Evolutionary conservation across 2,329 filamentous ascomycete genomes (phyloP), one percentile per base, ranked within the genome.

Genomic region (Ophiostoma australiae): DNA sequence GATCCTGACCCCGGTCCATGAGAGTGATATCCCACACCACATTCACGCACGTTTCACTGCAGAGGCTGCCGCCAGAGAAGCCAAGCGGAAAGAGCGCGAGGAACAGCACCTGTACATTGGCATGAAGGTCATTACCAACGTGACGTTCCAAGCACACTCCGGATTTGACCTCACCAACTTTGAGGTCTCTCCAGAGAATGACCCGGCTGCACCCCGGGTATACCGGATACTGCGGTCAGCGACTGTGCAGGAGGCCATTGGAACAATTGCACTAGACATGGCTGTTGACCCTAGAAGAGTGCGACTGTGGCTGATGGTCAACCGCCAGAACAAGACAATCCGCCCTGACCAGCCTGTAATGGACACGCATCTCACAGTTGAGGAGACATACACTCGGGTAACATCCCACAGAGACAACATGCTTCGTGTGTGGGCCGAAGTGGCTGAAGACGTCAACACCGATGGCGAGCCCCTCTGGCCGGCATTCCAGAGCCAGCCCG

Each of bases 241-340:
- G 75, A 91, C 89, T 0, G 86, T 98, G 74, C 83, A 88, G 67
- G 91, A 97, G 8, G 89, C 98, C 73, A 87, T 90, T 5, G 82
- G 84, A 35, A 85, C 85, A 31, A 85, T 98, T 72, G 93, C 91
- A 0, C 81, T 87, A 55, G 91, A 97, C 71, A 84, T 91, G 68
- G 85, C 83, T 0, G 80, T 91, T 68, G 89, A 94, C 65, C 84
- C 90, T 0, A 88, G 88, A 71, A 86, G 87, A 73, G 81, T 98
- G 33, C 88, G 95, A 31, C 86, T 97, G 23, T 99, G 95, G 96
- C 88, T 93, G 70, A 97, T 99, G 94, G 95, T 99, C 1, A 98
- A 97, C 78, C 90, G 95, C 13, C 95, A 99, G 79, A 99, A 99
- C 79, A 97, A 97, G 80, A 99, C 95, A 0, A 90, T 93, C 52